Conservation (phyloP, 2,329 filamentous ascomycete species). For the Endocalyx cinctus region DNA sequence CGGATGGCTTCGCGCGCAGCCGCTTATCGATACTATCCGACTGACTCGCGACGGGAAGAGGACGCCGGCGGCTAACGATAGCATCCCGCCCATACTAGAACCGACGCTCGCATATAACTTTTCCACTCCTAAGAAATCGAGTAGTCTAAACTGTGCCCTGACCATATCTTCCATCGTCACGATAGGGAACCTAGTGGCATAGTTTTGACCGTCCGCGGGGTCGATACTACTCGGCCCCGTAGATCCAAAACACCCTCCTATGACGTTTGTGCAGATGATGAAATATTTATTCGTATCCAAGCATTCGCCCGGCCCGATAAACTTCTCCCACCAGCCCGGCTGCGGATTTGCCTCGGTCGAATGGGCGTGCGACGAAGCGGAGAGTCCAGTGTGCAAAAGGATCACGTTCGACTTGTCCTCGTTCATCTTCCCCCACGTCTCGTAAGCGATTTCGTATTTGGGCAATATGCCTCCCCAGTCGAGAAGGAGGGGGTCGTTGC, state of each 20-base stretch:
- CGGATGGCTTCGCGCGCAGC: conserved; percentile 89
- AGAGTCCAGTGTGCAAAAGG: conserved; percentile 87
- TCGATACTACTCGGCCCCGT: conserved; percentile 87
- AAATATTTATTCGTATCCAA: conserved; percentile 90
- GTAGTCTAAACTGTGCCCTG: conserved; percentile 82
- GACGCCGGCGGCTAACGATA: conserved; percentile 81
- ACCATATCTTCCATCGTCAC: conserved; percentile 98
- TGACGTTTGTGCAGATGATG: conserved; percentile 92
- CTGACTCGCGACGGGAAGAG: conserved; percentile 79
- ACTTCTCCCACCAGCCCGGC: conserved; percentile 98
- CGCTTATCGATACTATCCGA: conserved; percentile 82
- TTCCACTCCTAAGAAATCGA: conserved; percentile 72
- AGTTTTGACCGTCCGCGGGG: conserved; percentile 79
- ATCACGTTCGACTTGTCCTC: conserved; percentile 81
- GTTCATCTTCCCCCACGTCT: conserved; percentile 85
- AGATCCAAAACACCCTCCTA: conserved; percentile 93
- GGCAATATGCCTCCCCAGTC: conserved; percentile 95
- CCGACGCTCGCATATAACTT: conserved; percentile 89
- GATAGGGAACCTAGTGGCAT: conserved; percentile 93
- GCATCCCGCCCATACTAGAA: conserved; percentile 98
- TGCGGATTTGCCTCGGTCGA: conserved; percentile 83
- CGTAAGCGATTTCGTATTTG: conserved; percentile 86
- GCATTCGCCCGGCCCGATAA: conserved; percentile 82
- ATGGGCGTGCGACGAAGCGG: conserved; percentile 94
- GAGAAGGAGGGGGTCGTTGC: conserved; percentile 67